phyloP scores from a whole-genome alignment of 2,329 filamentous ascomycete genomes.

The Botrytis pseudocinerea region DNA sequence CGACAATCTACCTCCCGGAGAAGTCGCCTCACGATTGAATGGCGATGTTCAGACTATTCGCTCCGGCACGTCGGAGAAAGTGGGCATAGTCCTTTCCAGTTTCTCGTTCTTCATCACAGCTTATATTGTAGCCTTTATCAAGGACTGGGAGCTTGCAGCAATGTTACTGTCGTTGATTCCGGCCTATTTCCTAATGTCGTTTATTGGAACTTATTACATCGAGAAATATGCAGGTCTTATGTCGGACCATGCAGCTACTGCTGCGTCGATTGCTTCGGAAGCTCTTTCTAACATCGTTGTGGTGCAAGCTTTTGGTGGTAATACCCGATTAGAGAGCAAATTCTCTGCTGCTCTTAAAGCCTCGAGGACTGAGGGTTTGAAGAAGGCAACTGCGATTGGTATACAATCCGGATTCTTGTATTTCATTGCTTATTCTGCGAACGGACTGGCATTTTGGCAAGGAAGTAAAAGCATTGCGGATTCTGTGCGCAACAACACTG shows the following conservation, averaged over 20 bases:
- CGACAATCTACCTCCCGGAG: slow-evolving; percentile 53
- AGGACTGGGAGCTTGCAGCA: slow-evolving; percentile 53
- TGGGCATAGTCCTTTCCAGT: slow-evolving; percentile 55
- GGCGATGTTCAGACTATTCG: slow-evolving; percentile 58
- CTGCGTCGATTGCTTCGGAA: slow-evolving; percentile 54
- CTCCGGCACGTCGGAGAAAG: slow-evolving; percentile 59
- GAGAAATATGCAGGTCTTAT: slow-evolving; percentile 48
- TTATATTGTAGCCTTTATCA: slow-evolving; percentile 60
- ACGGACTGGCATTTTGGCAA: slow-evolving; percentile 61
- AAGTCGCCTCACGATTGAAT: slow-evolving; percentile 52
- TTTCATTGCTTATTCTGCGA: slow-evolving; percentile 45
- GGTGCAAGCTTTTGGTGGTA: slow-evolving; percentile 55
- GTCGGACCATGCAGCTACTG: slow-evolving; percentile 49
- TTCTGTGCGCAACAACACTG: slow-evolving; percentile 25
- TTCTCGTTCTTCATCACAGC: slow-evolving; percentile 59
- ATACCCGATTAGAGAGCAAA: slow-evolving; percentile 49
- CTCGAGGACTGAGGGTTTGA: slow-evolving; percentile 47
- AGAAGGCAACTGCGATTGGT: slow-evolving; percentile 51
- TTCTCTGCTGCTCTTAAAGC: slow-evolving; percentile 48
- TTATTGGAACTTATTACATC: slow-evolving; percentile 50
- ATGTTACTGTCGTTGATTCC: slow-evolving; percentile 43
- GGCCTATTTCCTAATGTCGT: slow-evolving; percentile 42
- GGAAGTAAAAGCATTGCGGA: slow-evolving; percentile 53
- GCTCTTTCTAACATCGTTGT: slow-evolving; percentile 52
- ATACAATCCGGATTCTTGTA: slow-evolving; percentile 51